phyloP scores from a whole-genome alignment of 345 rosid species.

The Lagerstroemia speciosa region DNA sequence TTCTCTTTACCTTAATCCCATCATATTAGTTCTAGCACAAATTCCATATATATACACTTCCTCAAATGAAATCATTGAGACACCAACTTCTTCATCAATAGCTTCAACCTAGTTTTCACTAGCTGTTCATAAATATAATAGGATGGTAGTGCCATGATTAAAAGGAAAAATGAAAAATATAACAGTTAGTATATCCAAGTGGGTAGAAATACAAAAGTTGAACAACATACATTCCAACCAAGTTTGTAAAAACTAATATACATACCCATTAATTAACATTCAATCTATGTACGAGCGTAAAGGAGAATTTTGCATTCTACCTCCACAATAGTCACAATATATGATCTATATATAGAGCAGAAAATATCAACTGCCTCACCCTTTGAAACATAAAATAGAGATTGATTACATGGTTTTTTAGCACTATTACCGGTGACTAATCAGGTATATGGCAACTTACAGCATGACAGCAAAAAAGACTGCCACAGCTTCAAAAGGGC shows the following conservation, averaged over 20 bases:
- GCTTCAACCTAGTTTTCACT: background rate
- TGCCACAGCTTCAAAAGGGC: background rate
- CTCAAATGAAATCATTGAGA: background rate
- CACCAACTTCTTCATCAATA: background rate
- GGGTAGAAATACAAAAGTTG: background rate
- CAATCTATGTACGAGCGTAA: too few relatives aligned
- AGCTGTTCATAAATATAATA: background rate
- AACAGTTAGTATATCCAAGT: background rate
- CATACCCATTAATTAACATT: background rate
- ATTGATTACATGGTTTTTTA: background rate
- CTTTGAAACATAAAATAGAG: background rate
- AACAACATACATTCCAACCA: background rate
- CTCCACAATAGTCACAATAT: background rate
- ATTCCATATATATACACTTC: background rate
- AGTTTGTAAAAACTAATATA: background rate
- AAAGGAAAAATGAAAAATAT: background rate
- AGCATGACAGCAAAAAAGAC: background rate
- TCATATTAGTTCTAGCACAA: background rate
- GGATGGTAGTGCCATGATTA: background rate
- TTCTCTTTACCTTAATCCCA: background rate
- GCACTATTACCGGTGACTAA: background rate
- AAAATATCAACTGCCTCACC: background rate
- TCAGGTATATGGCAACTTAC: background rate
- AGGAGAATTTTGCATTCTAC: background rate
- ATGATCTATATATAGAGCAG: background rate